Base-by-base conservation (phyloP, 2,329 filamentous ascomycete species). In the Coleophoma crateriformis region DNA sequence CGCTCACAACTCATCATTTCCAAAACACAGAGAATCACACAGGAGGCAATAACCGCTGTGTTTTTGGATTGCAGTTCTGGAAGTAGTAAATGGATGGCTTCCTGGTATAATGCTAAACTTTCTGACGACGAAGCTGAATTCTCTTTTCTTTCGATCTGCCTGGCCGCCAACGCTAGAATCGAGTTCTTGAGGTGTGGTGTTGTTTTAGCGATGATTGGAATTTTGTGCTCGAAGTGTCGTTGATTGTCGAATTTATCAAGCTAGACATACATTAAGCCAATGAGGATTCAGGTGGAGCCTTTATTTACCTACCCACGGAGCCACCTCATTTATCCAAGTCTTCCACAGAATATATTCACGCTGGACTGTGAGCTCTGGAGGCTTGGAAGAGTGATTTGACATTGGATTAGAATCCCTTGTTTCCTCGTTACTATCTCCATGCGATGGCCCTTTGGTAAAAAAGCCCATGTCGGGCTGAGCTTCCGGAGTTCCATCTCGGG, bases 211-310 rank as follows among this genome's bases (percentile, higher is more conserved):
- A 78, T 69, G 15, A 69, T 68, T 0, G 76, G 73, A 4, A 78
- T 64, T 5, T 71, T 69, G 7, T 72, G 68, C 17, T 71, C 71
- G 53, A 78, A 79, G 27, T 75, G 69, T 1, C 69, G 65, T 44
- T 73, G 64, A 32, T 68, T 67, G 54, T 79, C 76, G 46, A 79
- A 78, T 64, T 76, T 79, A 50, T 79, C 76, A 1, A 78, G 69
- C 63, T 38, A 38, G 35, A 38, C 13, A 11, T 38, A 10, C 27
- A 7, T 27, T 27, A 27, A 27, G 27, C 8, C 27, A 10, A 27
- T 27, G 27, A 27, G 27, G 7, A 27, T 7, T 7, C 2, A 10
- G 8, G 8, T 27, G 27, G 27, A 27, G 27, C 27, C 27, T 27
- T 27, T 27, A 7, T 2, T 38, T 7, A 38, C 15, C 12, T 38